Evolutionary conservation across 331 rosid genomes (phyloP).

Genomic region (Pyrus hybrid): DNA sequence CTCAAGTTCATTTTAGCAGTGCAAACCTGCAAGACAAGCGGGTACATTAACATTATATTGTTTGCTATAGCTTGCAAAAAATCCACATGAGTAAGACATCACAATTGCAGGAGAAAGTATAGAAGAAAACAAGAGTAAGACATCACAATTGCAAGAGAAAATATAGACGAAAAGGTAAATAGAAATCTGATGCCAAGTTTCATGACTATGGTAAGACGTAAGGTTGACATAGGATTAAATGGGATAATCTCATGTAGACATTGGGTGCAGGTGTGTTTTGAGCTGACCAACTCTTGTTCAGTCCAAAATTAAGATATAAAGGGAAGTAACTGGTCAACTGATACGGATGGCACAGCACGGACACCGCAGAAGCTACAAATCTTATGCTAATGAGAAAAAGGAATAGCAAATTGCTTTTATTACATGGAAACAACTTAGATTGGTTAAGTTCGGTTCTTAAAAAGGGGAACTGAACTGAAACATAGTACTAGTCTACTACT

Average conservation of each 20-base stretch:
- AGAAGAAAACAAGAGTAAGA: not conserved
- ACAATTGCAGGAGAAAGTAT: no score
- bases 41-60: not conserved
- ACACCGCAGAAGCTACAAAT: not conserved
- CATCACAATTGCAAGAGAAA: not conserved
- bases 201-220: no score
- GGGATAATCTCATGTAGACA: not conserved
- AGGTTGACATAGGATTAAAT: not conserved
- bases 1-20: no score
- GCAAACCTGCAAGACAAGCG: conserved; percentile 58
- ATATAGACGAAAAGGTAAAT: not conserved
- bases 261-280: not conserved
- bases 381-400: not conserved
- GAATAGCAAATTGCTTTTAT: not conserved
- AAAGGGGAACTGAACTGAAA: not conserved
- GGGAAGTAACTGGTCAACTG: not conserved
- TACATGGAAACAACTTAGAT: not conserved
- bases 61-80: not conserved
- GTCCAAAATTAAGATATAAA: not conserved
- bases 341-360: not conserved
- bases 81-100: not conserved
- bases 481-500: not conserved
- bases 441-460: not conserved
- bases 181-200: not conserved
- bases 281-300: not conserved